Conservation (phyloP, 305 asterid species). For the Fraxinus paxiana region DNA sequence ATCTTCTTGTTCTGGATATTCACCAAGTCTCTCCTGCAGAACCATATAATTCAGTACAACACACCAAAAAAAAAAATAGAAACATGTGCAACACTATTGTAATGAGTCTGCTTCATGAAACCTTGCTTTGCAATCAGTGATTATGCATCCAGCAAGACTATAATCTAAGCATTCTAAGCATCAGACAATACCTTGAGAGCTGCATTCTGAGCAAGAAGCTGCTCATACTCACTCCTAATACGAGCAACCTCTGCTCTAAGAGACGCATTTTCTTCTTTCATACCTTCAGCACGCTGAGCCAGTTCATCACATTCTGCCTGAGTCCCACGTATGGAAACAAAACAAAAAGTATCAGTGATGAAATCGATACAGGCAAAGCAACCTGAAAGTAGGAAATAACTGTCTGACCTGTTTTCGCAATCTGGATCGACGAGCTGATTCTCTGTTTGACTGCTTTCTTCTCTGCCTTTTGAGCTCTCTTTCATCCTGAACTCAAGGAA, state of each 20-base stretch:
- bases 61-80: background rate
- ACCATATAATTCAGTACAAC: background rate
- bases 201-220: constrained; percentile 49
- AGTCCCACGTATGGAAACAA: constrained; percentile 9
- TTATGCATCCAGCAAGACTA: background rate
- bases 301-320: constrained; percentile 80
- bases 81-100: background rate
- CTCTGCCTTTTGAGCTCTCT: constrained; percentile 72
- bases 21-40: constrained; percentile 64
- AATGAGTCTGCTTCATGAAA: background rate
- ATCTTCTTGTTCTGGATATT: constrained; percentile 43
- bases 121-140: background rate
- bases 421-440: constrained; percentile 75
- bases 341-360: constrained; percentile 8
- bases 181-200: constrained; percentile 59
- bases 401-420: constrained; percentile 62
- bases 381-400: background rate
- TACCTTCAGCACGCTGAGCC: constrained; percentile 60
- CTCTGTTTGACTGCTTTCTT: constrained; percentile 77
- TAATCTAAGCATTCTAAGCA: background rate
- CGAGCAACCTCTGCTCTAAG: constrained; percentile 65
- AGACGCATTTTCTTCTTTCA: constrained; percentile 66
- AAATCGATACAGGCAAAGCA: background rate
- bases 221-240: constrained; percentile 55
- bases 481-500: constrained; percentile 51